Conservation (phyloP, 306 rosid species). For the Gleditsia sinensis region DNA sequence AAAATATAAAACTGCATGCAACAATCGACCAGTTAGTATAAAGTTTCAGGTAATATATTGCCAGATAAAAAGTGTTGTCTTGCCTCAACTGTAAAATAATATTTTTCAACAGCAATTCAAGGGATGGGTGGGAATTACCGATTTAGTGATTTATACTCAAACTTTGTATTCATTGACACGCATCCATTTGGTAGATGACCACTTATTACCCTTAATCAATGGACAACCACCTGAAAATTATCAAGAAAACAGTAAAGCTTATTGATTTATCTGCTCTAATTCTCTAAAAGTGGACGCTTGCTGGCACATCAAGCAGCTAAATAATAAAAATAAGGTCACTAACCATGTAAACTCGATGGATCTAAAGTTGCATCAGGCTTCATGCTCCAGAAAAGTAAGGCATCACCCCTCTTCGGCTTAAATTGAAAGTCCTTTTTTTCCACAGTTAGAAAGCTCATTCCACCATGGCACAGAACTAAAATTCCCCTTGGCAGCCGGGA, state of each 20-base stretch:
- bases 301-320: slow-evolving; percentile 11
- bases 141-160: slow-evolving; percentile 41
- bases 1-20: neutral
- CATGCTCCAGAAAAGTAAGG: slow-evolving; percentile 99
- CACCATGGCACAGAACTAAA: slow-evolving; percentile 95
- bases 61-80: slow-evolving; percentile 9
- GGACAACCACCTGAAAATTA: slow-evolving; percentile 90
- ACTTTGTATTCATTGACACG: slow-evolving; percentile 75
- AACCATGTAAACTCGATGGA: slow-evolving; percentile 97
- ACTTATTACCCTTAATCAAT: slow-evolving; percentile 89
- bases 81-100: slow-evolving; percentile 12
- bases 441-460: slow-evolving; percentile 93
- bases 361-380: slow-evolving; percentile 88
- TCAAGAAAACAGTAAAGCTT: slow-evolving; percentile 24
- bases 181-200: slow-evolving; percentile 98
- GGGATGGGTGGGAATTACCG: slow-evolving; percentile 42
- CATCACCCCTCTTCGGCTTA: slow-evolving; percentile 95
- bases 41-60: slow-evolving; percentile 2
- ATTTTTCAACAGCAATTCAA: slow-evolving; percentile 5
- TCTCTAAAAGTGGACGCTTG: slow-evolving; percentile 12
- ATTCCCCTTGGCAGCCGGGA: slow-evolving; percentile 95
- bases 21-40: slow-evolving; percentile 10
- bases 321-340: slow-evolving; percentile 27
- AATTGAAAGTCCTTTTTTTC: slow-evolving; percentile 87
- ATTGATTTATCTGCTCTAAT: slow-evolving; percentile 33